A percentile compares a stretch with the other conserved stretches of the same genome.
Evolutionary conservation across 495 filamentous ascomycete genomes (phyloP).

Genomic region (Neurospora pannonica): DNA sequence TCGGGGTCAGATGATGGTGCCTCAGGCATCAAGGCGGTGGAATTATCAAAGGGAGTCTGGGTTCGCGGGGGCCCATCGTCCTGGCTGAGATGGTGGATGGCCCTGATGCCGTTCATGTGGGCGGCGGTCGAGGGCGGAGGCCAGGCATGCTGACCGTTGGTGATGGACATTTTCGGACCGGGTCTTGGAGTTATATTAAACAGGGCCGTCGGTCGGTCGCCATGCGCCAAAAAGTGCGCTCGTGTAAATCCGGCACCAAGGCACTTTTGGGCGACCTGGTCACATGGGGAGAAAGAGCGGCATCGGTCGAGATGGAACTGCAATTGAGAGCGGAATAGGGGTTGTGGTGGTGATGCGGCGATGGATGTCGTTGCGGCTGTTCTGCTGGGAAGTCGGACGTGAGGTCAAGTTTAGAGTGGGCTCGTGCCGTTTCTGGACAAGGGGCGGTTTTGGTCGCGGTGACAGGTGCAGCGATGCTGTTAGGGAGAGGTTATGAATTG

Average conservation of each 20-base stretch:
- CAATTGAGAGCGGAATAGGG: slow-evolving; percentile 19
- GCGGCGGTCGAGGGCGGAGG: slow-evolving; percentile 23
- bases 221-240: slow-evolving; percentile 39
- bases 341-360: slow-evolving; percentile 28
- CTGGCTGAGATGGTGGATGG: slow-evolving; percentile 14
- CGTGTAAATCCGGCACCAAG: slow-evolving; percentile 34
- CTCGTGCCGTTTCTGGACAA: slow-evolving; percentile 26
- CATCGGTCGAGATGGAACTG: slow-evolving; percentile 31
- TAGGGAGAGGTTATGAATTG: not conserved
- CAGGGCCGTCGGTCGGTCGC: slow-evolving; percentile 28
- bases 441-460: slow-evolving; percentile 13
- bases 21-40: slow-evolving; percentile 39
- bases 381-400: slow-evolving; percentile 31
- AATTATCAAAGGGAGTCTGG: slow-evolving; percentile 29
- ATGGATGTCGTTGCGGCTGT: slow-evolving; percentile 30
- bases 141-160: slow-evolving; percentile 42
- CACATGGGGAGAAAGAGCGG: slow-evolving; percentile 29
- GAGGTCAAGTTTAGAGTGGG: slow-evolving; percentile 38
- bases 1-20: slow-evolving; percentile 35
- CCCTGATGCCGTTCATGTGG: slow-evolving; percentile 24
- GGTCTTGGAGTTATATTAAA: slow-evolving; percentile 9
- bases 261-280: slow-evolving; percentile 27
- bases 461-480: not conserved
- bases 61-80: slow-evolving; percentile 31
- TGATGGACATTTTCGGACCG: slow-evolving; percentile 38